Base-by-base conservation (phyloP, 306 rosid genomes). In the Prinsepia uniflora region DNA sequence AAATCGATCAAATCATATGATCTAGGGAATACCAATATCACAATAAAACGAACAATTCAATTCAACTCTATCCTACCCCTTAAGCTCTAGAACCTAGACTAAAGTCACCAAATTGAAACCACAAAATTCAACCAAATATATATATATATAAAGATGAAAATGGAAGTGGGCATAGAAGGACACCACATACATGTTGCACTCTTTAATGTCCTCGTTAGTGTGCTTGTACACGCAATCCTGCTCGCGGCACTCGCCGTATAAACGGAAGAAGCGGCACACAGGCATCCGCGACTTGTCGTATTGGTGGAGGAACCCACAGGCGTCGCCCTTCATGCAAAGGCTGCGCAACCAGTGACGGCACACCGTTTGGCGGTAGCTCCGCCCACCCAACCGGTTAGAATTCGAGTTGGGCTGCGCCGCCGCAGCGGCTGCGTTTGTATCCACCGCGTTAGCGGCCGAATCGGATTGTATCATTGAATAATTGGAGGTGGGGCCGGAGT, bases 231-330 rank as follows among this genome's bases (percentile, higher is more conserved):
- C 99, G 68, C 99, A 94, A 68, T 94, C 99, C 86, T 91, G 97
- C 80, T 94, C 99, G 10, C 97, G 89, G 72, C 99, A 94, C 89
- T 94, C 99, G 6, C 99, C 99, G 56, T 79, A 91, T 56, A 91
- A 74, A 15, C 99, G 83, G 42, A 94, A 94, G 76, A 90, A 94
- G 8, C 99, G 85, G 77, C 99, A 94, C 46, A 94, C 90, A 9
- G 99, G 99, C 99, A 94, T 94, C 58, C 99, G 81, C 46, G 97
- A 84, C 84, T 94, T 94, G 82, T 94, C 99, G 69, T 94, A 94
- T 75, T 94, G 99, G 39, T 94, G 97, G 66, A 94, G 82, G 79
- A 94, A 94, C 59, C 99, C 99, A 72, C 99, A 94, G 47, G 99
- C 96, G 15, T 94, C 99, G 9, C 99, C 99, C 72, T 94, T 94